phyloP scores from a whole-genome alignment of 169 alveolate genomes.

The Eimeria maxima region DNA sequence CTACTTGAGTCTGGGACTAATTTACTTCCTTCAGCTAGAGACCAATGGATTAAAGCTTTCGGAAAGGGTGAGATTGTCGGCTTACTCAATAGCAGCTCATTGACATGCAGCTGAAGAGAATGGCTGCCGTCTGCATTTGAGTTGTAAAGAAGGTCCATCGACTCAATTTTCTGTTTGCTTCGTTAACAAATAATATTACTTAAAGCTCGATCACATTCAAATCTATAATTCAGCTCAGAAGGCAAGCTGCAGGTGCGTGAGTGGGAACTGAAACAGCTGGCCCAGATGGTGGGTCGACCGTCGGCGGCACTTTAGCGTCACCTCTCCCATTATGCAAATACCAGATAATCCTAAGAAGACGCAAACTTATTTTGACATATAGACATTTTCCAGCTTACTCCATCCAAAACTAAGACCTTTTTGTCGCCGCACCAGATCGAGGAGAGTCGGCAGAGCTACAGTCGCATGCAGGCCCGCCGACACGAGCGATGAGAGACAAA shows the following conservation, averaged over 20 bases:
- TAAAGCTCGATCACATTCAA: background rate
- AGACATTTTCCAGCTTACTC: background rate
- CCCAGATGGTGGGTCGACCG: background rate
- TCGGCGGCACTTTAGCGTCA: background rate
- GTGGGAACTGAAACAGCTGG: background rate
- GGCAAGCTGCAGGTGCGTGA: background rate
- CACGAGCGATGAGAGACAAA: background rate
- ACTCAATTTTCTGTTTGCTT: background rate
- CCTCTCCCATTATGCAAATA: background rate
- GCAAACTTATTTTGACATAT: background rate
- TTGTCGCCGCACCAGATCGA: background rate
- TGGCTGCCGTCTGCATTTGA: conserved; percentile 13
- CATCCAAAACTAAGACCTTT: background rate
- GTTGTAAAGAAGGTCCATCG: conserved; percentile 4
- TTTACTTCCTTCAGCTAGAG: background rate
- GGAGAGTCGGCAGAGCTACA: background rate
- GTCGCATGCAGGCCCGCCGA: conserved; percentile 48
- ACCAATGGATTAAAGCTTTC: background rate
- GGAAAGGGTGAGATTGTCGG: background rate
- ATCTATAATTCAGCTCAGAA: background rate
- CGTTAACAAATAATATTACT: background rate
- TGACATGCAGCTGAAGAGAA: conserved; percentile 14
- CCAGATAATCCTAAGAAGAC: background rate
- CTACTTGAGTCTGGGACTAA: background rate
- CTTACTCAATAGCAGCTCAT: conserved; percentile 13